These are phyloP conservation scores for Gynostemma pentaphyllum DNA, from an alignment of 306 rosid species.

Conservation along the genomic window DNA sequence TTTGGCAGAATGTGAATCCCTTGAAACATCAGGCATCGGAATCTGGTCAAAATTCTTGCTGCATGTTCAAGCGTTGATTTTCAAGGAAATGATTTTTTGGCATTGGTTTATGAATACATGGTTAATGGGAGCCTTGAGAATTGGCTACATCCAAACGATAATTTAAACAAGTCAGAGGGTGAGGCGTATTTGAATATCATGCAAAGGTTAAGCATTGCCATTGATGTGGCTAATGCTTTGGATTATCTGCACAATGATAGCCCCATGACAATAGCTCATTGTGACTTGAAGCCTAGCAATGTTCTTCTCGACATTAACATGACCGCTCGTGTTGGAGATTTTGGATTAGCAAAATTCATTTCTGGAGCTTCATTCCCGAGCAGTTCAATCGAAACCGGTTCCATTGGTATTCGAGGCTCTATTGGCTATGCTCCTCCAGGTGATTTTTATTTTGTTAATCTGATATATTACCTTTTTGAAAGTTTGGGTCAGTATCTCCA, in stretches of 20 bases:
- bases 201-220: slow-evolving; percentile 19
- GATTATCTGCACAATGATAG: slow-evolving; percentile 10
- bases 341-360: slow-evolving; percentile 8
- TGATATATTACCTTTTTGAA: neutral
- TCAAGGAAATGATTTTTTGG: slow-evolving; percentile 44
- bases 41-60: slow-evolving; percentile 11
- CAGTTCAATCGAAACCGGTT: neutral
- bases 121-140: slow-evolving; percentile 59
- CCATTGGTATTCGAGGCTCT: slow-evolving; percentile 13
- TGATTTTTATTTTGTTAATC: neutral
- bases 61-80: slow-evolving; percentile 11
- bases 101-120: slow-evolving; percentile 49
- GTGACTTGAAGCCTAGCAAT: slow-evolving; percentile 16
- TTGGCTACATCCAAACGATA: slow-evolving; percentile 29
- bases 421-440: slow-evolving; percentile 14
- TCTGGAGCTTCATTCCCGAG: neutral
- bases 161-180: slow-evolving; percentile 19
- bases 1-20: slow-evolving; percentile 19
- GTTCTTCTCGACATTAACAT: slow-evolving; percentile 8
- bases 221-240: slow-evolving; percentile 28
- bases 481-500: neutral
- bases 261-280: slow-evolving; percentile 6
- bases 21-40: slow-evolving; percentile 15
- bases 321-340: slow-evolving; percentile 12
- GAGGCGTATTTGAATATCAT: neutral